Evolutionary conservation across 257 asterid species (phyloP), one percentile per base, ranked within the genome.

Genomic region (Lavandula angustifolia): DNA sequence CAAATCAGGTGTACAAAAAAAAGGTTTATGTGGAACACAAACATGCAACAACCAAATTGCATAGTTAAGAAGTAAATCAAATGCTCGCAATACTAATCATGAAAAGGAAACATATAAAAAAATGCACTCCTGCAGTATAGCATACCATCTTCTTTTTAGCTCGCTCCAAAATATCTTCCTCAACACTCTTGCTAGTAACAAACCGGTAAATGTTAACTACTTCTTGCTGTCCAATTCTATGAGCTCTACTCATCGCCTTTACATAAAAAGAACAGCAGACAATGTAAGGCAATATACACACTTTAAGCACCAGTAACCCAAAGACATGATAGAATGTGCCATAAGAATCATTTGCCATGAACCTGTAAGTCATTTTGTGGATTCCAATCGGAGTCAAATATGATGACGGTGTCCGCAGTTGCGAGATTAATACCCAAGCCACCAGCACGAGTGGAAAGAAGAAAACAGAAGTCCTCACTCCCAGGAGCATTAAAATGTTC

Each of bases 241-340:
- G 99, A 68, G 99, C 99, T 75, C 99, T 86, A 74, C 99, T 94
- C 99, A 94, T 94, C 70, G 99, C 99, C 98, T 90, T 44, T 74
- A 66, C 56, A 67, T 65, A 71, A 73, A 66, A 67, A 76, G 17
- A 69, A 43, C 9, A 75, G 8, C 2, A 34, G 14, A 69, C 35
- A 32, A 3, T 60, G 41, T 40, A 58, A 46, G 52, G 16, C 40
- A n/a, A 68, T 35, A 17, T 49, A 7, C 10, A 37, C 37, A 52
- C 71, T 35, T 58, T 18, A 47, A 67, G n/a, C 46, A 56, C 67
- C 48, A 65, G 57, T 40, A 40, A 1, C 7, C 11, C 11, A 51
- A 9, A 27, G 41, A 55, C 52, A 47, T 46, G 13, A 60, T 38
- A 56, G 40, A 22, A 64, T 37, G 27, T 71, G 64, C 8, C 16